Base-by-base conservation (phyloP, 2,329 filamentous ascomycete genomes). In the Ceratocystis lukuohia region DNA sequence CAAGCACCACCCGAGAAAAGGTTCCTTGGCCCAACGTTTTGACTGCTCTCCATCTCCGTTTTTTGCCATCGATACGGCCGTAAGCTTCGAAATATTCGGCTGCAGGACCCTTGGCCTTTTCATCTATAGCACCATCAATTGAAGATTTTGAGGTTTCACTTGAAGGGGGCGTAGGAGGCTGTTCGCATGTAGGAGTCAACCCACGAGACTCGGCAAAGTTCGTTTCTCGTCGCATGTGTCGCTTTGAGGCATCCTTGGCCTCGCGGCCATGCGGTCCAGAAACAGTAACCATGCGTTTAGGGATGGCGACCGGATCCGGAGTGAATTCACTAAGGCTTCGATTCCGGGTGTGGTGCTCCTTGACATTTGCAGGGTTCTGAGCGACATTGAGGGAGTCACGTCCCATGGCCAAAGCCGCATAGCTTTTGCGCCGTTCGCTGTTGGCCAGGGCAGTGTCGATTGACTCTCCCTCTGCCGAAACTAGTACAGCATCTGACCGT, bases 1-100 rank as follows among this genome's bases (percentile, higher is more conserved):
- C 94, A 53, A 99, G 80, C 77, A 95, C 88, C 22, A 99, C 94
- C 72, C 89, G 89, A 74, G 92, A 96, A 75, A 99, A 99, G 0
- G 94, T 96, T 46, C 94, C 94, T 71, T 96, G 90, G 4, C 94
- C 94, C 5, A 99, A 82, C 70, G 87, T 79, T 67, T 89, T 87
- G 48, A 99, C 77, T 12, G 88, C 88, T 70, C 89, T 84, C 85
- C 94, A 99, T 70, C 84, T 81, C 66, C 88, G 84, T 22, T 84
- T 80, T 74, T 92, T 91, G 70, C 84, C 77, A 67, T 90, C 85
- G 62, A 82, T 79, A 44, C 88, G 80, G 1, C 83, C 87, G 70
- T 78, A 80, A 33, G 89, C 87, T 71, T 88, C 81, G 72, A 91
- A 94, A 69, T 85, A 85, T 70, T 91, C 86, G 66, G 78, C 74